Base-by-base conservation (phyloP, 345 rosid genomes). In the Streptanthus diversifolius region DNA sequence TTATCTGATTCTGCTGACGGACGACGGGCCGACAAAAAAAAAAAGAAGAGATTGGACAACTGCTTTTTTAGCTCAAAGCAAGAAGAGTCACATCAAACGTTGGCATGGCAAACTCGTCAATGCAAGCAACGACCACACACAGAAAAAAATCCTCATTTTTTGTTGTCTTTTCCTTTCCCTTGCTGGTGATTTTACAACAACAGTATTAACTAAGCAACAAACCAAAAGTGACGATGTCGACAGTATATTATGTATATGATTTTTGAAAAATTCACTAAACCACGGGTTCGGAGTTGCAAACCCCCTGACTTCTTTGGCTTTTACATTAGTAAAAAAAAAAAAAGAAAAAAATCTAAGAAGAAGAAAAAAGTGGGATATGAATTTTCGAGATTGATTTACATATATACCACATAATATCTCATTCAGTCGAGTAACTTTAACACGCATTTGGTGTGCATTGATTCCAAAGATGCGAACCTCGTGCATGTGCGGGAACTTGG, bases 401-500 rank as follows among this genome's bases (percentile, higher is more conserved):
- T 36, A 70, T 22, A 8, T 29, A 35, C 22, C 54, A 49, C 29
- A 49, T 10, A 13, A 21, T 21, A 21, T 49, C 54, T 21, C 29
- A 45, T 45, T 30, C 6, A 5, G 35, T 30, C 5, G 35, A 30
- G 35, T 30, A 4, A 3, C 32, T 24, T 5, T 1, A 24, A 1
- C 29, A 40, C 18, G 9, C 70, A 52, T 15, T 40, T 52, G 57
- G 57, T 52, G 57, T 21, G 65, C 83, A 84, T 58, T 89, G 77
- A 89, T 89, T 52, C 95, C 95, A 55, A 89, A 86, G 81, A 89
- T 85, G 17, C 95, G 89, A 63, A 86, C 91, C 80, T 85, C 84
- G 83, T 89, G 91, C 95, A 89, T 89, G 79, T 87, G 85, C 17
- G 88, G 90, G 74, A 86, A 89, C 80, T 86, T 89, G 15, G 91